Conservation (phyloP, 352 stramenopile species). For the Phytophthora litchii region DNA sequence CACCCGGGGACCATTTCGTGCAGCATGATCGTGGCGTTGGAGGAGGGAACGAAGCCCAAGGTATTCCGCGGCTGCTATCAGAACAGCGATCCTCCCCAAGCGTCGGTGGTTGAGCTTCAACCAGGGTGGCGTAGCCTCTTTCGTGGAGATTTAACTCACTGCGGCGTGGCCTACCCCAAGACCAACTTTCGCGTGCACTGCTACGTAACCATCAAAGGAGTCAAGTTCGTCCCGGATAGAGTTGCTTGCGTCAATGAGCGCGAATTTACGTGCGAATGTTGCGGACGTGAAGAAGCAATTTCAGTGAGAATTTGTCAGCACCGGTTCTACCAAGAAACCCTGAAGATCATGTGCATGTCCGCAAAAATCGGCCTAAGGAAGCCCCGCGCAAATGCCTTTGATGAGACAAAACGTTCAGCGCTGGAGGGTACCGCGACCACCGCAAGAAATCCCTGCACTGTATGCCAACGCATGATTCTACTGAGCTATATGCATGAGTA, state of each 20-base stretch:
- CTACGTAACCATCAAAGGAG: not conserved
- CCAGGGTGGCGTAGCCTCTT: no score
- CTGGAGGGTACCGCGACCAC: not conserved
- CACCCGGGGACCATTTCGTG: no score
- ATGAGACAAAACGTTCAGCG: not conserved
- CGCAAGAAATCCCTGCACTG: not conserved
- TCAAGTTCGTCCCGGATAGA: not conserved
- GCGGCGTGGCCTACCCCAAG: not conserved
- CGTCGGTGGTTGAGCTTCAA: no score
- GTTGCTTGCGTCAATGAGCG: slow-evolving; percentile 5
- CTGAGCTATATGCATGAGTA: not conserved
- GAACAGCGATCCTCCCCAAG: no score
- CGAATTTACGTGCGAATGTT: slow-evolving; percentile 1
- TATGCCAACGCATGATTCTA: not conserved
- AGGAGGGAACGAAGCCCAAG: no score
- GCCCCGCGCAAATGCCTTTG: not conserved
- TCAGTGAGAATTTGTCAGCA: slow-evolving; percentile 2
- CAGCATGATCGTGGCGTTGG: no score
- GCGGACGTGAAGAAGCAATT: not conserved
- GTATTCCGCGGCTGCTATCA: no score
- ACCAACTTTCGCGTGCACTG: slow-evolving; percentile 2
- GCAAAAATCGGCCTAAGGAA: not conserved
- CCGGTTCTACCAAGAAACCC: not conserved
- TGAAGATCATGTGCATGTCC: not conserved
- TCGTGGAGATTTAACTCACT: no score